A percentile compares a stretch with the other conserved stretches of the same genome.
These are phyloP conservation scores for Pseudocercospora vitis DNA, from an alignment of 2,329 filamentous ascomycete species.

Conservation along the genomic window DNA sequence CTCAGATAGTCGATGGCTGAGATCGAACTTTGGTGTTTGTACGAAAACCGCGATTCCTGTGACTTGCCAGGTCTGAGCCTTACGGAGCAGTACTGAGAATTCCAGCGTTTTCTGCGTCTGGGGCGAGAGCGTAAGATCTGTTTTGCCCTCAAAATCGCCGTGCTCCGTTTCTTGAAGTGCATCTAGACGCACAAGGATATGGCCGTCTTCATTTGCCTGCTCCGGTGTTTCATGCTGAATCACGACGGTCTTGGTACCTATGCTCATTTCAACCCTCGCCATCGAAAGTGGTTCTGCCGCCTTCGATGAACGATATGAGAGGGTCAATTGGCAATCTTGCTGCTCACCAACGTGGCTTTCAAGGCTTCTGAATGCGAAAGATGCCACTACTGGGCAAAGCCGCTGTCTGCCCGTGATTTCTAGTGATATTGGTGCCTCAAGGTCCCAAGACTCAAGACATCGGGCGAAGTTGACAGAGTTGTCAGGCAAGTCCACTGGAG, in stretches of 20 bases:
- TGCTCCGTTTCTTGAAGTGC: slow-evolving; percentile 16
- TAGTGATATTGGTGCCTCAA: slow-evolving; percentile 18
- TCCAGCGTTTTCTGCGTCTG: slow-evolving; percentile 56
- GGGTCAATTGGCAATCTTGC: slow-evolving; percentile 55
- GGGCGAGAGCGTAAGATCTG: slow-evolving; percentile 19
- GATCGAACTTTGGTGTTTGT: slow-evolving; percentile 63
- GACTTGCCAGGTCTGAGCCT: slow-evolving; percentile 74
- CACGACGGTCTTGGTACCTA: slow-evolving; percentile 21
- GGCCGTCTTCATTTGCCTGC: neutral
- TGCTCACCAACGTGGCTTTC: slow-evolving; percentile 62
- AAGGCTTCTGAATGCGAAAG: slow-evolving; percentile 54
- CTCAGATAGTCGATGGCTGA: slow-evolving; percentile 63
- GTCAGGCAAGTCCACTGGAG: slow-evolving; percentile 11
- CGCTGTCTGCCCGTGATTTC: slow-evolving; percentile 25
- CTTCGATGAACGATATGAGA: slow-evolving; percentile 48
- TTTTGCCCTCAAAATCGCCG: slow-evolving; percentile 16
- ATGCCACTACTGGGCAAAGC: slow-evolving; percentile 46
- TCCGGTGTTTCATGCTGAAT: slow-evolving; percentile 20
- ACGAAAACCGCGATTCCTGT: slow-evolving; percentile 63
- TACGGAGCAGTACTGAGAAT: slow-evolving; percentile 71
- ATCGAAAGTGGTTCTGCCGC: slow-evolving; percentile 23
- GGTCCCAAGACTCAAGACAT: slow-evolving; percentile 24
- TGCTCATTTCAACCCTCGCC: slow-evolving; percentile 22
- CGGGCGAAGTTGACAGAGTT: slow-evolving; percentile 15
- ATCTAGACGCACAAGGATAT: slow-evolving; percentile 5